A percentile compares a stretch with the other conserved stretches of the same genome.
Conservation (phyloP, 257 asterid species). For the Plantago elongata region DNA sequence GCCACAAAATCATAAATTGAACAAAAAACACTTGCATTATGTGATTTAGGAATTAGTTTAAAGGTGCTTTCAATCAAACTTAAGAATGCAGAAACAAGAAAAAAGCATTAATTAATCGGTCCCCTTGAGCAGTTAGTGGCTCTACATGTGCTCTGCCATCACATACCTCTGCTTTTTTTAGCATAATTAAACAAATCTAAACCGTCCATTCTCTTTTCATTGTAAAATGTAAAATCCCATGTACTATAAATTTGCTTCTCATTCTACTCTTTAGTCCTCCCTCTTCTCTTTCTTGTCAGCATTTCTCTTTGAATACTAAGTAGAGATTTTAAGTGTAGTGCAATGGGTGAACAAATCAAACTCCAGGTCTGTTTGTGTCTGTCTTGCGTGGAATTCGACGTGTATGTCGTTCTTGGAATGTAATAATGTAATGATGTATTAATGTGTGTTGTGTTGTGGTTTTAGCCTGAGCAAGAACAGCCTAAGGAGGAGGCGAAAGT, state of each 20-base stretch:
- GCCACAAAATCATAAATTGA: conserved; percentile 4
- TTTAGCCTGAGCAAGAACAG: conserved; percentile 25
- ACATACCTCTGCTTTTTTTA: conserved; percentile 39
- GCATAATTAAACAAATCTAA: conserved; percentile 35
- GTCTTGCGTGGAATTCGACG: not conserved
- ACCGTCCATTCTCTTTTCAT: conserved; percentile 52
- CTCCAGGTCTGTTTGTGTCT: conserved; percentile 36
- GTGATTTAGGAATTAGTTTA: not conserved
- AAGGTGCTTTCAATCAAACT: not conserved
- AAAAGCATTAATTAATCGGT: conserved; percentile 1
- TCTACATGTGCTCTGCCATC: conserved; percentile 83
- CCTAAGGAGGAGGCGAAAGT: conserved; percentile 32
- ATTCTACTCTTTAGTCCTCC: conserved; percentile 27
- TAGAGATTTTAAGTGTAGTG: conserved; percentile 1
- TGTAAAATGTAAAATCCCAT: conserved; percentile 7
- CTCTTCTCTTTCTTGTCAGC: conserved; percentile 18
- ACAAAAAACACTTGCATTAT: no score
- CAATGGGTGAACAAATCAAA: conserved; percentile 69
- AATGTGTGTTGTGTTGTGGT: not conserved
- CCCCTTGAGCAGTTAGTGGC: conserved; percentile 34
- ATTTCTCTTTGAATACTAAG: not conserved
- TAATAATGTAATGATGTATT: not conserved
- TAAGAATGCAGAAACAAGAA: conserved; percentile 2
- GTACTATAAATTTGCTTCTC: conserved; percentile 32
- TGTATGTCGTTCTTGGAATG: no score